Evolutionary conservation across 2,329 filamentous ascomycete genomes (phyloP), one percentile per base, ranked within the genome.

Genomic region (Gnomoniopsis sp.): DNA sequence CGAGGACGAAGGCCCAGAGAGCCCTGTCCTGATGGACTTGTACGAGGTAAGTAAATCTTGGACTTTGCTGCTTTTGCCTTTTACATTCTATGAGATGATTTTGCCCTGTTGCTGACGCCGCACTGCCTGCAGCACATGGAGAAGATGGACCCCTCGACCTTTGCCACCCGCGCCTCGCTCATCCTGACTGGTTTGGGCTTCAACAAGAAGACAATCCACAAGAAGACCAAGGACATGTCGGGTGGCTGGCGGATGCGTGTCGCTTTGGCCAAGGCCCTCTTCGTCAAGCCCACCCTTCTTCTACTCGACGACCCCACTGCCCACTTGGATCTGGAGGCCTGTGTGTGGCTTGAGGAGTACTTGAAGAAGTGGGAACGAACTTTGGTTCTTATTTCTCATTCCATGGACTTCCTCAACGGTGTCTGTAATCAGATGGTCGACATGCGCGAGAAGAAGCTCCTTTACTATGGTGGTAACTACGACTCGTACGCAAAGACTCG

Each of bases 161-260:
- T 99, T 79, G 82, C 91, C 71, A 96, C 93, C 62, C 91, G 95
- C 72, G 95, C 95, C 62, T 96, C 93, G 57, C 88, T 97, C 66
- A 99, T 99, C 74, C 78, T 99, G 68, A 99, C 95, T 57, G 95
- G 95, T 92, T 89, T 99, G 60, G 95, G 95, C 66, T 99, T 99
- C 87, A 96, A 99, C 88, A 98, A 98, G 83, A 79, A 78, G 68
- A 99, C 96, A 58, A 98, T 99, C 72, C 82, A 96, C 77, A 99
- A 99, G 86, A 97, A 96, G 87, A 99, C 96, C 69, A 99, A 98
- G 86, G 96, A 99, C 76, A 99, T 99, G 96, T 99, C 95, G 66
- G 95, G 95, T 91, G 95, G 95, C 69, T 99, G 95, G 95, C 88
- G 93, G 83, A 99, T 99, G 95, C 91, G 96, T 85, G 95, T 99